A percentile compares a stretch with the other conserved stretches of the same genome.
phyloP scores from a whole-genome alignment of 2,329 filamentous ascomycete species.

The Paramyrothecium roridum region DNA sequence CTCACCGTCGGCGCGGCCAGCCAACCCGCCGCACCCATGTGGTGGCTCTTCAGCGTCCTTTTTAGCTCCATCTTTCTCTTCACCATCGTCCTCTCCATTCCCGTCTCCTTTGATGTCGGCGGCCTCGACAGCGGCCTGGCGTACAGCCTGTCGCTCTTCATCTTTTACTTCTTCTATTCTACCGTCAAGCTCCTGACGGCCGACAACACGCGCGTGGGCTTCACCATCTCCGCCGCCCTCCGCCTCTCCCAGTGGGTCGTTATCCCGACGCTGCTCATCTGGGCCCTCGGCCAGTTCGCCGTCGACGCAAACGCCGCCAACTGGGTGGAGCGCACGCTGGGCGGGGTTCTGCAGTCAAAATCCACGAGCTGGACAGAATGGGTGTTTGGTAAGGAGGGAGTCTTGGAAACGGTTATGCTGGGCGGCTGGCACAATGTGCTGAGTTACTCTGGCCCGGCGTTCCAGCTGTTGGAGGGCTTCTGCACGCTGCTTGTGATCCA shows the following conservation, averaged over 20 bases:
- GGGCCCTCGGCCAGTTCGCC: slow-evolving; percentile 92
- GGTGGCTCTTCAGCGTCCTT: slow-evolving; percentile 73
- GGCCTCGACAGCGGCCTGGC: slow-evolving; percentile 91
- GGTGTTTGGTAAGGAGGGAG: slow-evolving; percentile 81
- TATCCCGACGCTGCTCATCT: slow-evolving; percentile 84
- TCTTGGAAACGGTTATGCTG: slow-evolving; percentile 76
- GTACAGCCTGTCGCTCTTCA: slow-evolving; percentile 84
- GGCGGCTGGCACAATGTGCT: slow-evolving; percentile 87
- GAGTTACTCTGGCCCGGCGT: slow-evolving; percentile 87
- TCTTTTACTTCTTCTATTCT: slow-evolving; percentile 89
- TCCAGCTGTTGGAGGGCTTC: slow-evolving; percentile 93
- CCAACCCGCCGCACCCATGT: slow-evolving; percentile 58
- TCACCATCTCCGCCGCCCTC: slow-evolving; percentile 65
- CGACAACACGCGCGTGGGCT: slow-evolving; percentile 71
- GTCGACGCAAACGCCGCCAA: slow-evolving; percentile 75
- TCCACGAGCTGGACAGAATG: slow-evolving; percentile 73
- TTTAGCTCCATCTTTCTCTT: slow-evolving; percentile 84
- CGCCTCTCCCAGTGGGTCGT: slow-evolving; percentile 81
- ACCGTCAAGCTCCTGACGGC: slow-evolving; percentile 76
- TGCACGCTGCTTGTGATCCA: slow-evolving; percentile 96
- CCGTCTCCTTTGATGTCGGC: slow-evolving; percentile 96
- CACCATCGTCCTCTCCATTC: slow-evolving; percentile 92
- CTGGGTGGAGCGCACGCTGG: slow-evolving; percentile 81
- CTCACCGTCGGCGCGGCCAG: slow-evolving; percentile 20
- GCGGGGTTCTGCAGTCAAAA: slow-evolving; percentile 58